Conservation (phyloP, 768 basidiomycete genomes). For the Favolaschia claudopus region DNA sequence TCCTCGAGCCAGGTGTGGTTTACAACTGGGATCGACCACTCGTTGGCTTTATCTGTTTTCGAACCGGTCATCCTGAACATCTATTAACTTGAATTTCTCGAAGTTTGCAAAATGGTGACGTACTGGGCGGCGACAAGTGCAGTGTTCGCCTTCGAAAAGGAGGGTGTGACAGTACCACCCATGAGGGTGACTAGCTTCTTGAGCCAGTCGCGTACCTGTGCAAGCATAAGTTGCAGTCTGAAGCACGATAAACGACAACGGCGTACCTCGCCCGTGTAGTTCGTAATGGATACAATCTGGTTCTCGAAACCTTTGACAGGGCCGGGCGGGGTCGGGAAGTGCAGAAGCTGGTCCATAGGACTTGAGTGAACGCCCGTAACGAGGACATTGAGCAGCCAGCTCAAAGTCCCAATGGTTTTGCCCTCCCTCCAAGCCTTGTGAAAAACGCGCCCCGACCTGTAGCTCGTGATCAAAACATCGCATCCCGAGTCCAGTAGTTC, state of each 20-base stretch:
- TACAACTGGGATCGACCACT: conserved; percentile 86
- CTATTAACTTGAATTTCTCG: neutral
- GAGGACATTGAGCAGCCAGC: conserved; percentile 86
- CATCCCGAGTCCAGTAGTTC: conserved; percentile 50
- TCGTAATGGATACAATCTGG: conserved; percentile 86
- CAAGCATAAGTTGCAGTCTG: too few relatives aligned
- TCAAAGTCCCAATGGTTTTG: conserved; percentile 79
- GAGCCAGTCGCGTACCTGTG: conserved; percentile 87
- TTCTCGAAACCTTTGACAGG: conserved; percentile 56
- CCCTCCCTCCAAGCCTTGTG: conserved; percentile 63
- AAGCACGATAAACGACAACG: too few relatives aligned
- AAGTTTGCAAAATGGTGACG: conserved; percentile 38
- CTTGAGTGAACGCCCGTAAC: conserved; percentile 62
- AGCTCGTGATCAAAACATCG: conserved; percentile 76
- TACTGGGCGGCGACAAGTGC: conserved; percentile 87
- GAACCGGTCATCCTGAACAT: conserved; percentile 46
- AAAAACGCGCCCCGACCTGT: conserved; percentile 73
- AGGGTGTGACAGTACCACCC: conserved; percentile 85
- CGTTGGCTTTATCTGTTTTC: conserved; percentile 76
- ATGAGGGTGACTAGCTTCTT: conserved; percentile 81
- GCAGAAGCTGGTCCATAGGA: conserved; percentile 79
- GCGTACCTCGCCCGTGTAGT: conserved; percentile 88
- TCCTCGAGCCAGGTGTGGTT: conserved; percentile 95
- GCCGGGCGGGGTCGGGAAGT: conserved; percentile 80
- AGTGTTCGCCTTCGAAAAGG: conserved; percentile 78